These are phyloP conservation scores for Magnolia kwangsiensis DNA, from an alignment of 164 flowering plant genomes.

Conservation along the genomic window DNA sequence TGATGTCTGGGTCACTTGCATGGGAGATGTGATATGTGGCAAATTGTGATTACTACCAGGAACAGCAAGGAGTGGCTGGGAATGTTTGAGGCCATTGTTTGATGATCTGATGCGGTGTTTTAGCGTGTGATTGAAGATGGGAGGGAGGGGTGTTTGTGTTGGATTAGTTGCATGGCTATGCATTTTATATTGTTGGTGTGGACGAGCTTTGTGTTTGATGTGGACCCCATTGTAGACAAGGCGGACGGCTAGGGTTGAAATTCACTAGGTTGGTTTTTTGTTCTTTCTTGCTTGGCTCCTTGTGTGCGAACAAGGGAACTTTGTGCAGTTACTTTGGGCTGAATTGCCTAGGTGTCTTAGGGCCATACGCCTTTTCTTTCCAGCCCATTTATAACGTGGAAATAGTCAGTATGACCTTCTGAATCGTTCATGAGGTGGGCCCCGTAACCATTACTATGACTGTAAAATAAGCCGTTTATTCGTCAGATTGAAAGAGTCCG, in stretches of 20 bases:
- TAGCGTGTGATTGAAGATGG: not conserved
- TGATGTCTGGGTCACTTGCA: conserved; percentile 28
- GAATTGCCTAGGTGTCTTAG: no score
- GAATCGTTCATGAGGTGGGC: no score
- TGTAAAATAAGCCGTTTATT: no score
- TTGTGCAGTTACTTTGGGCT: no score
- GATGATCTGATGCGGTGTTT: not conserved
- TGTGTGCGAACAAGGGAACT: not conserved
- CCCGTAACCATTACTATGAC: no score
- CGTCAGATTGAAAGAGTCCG: no score
- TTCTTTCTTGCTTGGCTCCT: not conserved
- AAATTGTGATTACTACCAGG: conserved; percentile 4
- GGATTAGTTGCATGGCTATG: not conserved
- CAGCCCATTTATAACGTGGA: no score
- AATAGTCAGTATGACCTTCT: no score
- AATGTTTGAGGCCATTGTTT: conserved; percentile 4
- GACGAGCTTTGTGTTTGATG: not conserved
- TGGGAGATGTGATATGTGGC: not conserved
- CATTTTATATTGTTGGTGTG: not conserved
- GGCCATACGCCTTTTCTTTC: no score
- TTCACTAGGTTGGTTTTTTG: not conserved
- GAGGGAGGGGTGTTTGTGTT: not conserved
- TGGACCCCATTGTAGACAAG: not conserved
- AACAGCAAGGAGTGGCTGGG: conserved; percentile 5
- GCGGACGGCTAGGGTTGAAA: not conserved